Percentiles rank a stretch among this genome's conserved stretches.
These are phyloP conservation scores for Arxiozyma slooffiae DNA, from an alignment of 1,139 yeast genomes.

Conservation along the genomic window DNA sequence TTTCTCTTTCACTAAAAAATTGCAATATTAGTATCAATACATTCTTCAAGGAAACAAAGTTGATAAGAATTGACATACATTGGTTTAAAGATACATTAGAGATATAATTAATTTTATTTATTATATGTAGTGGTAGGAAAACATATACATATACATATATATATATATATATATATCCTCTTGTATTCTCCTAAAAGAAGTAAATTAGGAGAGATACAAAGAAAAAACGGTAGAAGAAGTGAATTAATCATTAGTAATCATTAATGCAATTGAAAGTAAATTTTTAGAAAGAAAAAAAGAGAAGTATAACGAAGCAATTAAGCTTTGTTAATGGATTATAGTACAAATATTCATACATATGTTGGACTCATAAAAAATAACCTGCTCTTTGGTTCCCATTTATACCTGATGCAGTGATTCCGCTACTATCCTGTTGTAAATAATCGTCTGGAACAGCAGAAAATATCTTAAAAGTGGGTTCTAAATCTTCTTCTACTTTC, in stretches of 20 bases:
- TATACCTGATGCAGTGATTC: neutral
- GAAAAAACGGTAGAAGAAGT: neutral
- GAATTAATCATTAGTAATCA: neutral
- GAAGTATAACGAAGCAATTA: neutral
- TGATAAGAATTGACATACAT: neutral
- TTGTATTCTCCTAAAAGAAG: no score
- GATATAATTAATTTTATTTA: neutral
- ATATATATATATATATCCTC: neutral
- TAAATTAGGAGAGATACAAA: neutral
- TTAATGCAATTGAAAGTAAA: neutral
- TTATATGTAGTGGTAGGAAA: no score
- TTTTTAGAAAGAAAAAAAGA: neutral
- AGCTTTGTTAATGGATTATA: neutral
- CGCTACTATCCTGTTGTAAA: slow-evolving; percentile 40
- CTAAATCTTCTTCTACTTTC: slow-evolving; percentile 82
- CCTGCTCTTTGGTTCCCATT: slow-evolving; percentile 27
- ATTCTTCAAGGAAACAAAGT: no score
- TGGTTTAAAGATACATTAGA: neutral
- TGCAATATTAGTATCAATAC: no score
- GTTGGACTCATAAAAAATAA: slow-evolving; percentile 23
- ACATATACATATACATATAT: neutral
- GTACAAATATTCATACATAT: neutral
- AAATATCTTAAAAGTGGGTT: slow-evolving; percentile 85
- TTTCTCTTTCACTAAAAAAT: no score
- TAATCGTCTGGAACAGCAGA: slow-evolving; percentile 91